These are phyloP conservation scores for Trichoderma citrinoviride DNA, from an alignment of 2,329 filamentous ascomycete species.

Conservation along the genomic window DNA sequence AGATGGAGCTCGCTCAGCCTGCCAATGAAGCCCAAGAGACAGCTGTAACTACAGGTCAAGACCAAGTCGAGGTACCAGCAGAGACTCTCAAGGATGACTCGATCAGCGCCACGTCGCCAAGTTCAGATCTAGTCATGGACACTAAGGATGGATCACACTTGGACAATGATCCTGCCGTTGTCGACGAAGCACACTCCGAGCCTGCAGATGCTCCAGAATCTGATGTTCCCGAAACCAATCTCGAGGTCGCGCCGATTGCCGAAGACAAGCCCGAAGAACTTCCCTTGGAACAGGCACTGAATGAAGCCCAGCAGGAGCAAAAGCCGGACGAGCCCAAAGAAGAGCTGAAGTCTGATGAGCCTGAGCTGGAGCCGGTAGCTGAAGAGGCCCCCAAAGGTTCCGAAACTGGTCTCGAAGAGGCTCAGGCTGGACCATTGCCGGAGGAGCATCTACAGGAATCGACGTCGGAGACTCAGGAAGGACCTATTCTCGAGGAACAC, in stretches of 20 bases:
- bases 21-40: background rate
- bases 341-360: background rate
- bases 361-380: background rate
- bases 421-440: background rate
- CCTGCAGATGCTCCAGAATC: background rate
- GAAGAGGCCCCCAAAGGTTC: background rate
- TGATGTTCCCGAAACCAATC: background rate
- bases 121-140: background rate
- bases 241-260: background rate
- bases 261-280: background rate
- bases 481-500: background rate
- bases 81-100: background rate
- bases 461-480: background rate
- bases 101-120: background rate
- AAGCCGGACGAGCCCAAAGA: background rate
- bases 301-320: slow-evolving; percentile 18
- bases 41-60: background rate
- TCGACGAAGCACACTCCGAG: background rate
- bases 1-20: background rate
- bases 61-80: background rate
- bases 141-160: background rate
- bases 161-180: background rate
- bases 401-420: background rate
- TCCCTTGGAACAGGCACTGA: slow-evolving; percentile 3
- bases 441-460: background rate